phyloP scores from a whole-genome alignment of 768 basidiomycete species.

The Leccinum sublutescens region DNA sequence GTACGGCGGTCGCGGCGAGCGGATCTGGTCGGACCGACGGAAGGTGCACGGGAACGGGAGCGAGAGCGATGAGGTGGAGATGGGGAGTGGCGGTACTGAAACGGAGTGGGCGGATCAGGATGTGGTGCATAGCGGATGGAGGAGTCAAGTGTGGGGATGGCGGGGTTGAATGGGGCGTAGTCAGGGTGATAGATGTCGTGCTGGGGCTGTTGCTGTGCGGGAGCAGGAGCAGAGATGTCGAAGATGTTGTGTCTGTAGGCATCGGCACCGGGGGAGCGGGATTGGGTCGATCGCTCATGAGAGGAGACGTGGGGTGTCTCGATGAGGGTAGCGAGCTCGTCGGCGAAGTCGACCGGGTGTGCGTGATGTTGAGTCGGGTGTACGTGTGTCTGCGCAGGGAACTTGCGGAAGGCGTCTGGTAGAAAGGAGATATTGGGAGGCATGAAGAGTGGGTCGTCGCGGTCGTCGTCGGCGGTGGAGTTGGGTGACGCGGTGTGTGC shows the following conservation, averaged over 20 bases:
- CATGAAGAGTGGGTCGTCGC: constrained; percentile 41
- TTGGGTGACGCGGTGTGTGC: constrained; percentile 31
- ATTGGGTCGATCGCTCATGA: constrained; percentile 45
- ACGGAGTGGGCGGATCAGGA: constrained; percentile 30
- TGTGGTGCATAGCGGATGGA: constrained; percentile 51
- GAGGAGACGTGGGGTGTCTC: constrained; percentile 34
- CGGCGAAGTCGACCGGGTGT: constrained; percentile 53
- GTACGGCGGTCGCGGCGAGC: constrained; percentile 51
- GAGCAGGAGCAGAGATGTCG: constrained; percentile 53
- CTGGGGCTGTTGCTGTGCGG: constrained; percentile 30
- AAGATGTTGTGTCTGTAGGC: constrained; percentile 58
- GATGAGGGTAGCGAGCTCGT: constrained; percentile 67
- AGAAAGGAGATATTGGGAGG: constrained; percentile 46
- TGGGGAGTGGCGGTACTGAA: constrained; percentile 27
- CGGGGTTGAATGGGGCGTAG: constrained; percentile 46
- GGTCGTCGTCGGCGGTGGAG: constrained; percentile 29
- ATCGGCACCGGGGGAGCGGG: constrained; percentile 39
- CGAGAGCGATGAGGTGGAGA: constrained; percentile 44
- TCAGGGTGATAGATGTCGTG: constrained; percentile 32
- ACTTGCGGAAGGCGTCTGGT: constrained; percentile 56
- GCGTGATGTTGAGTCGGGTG: constrained; percentile 14
- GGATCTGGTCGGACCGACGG: constrained; percentile 53
- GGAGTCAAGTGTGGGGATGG: constrained; percentile 51
- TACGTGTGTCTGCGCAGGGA: constrained; percentile 31
- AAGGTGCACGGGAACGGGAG: constrained; percentile 38